Conservation (phyloP, 768 basidiomycete species). For the Lentinula sp. region DNA sequence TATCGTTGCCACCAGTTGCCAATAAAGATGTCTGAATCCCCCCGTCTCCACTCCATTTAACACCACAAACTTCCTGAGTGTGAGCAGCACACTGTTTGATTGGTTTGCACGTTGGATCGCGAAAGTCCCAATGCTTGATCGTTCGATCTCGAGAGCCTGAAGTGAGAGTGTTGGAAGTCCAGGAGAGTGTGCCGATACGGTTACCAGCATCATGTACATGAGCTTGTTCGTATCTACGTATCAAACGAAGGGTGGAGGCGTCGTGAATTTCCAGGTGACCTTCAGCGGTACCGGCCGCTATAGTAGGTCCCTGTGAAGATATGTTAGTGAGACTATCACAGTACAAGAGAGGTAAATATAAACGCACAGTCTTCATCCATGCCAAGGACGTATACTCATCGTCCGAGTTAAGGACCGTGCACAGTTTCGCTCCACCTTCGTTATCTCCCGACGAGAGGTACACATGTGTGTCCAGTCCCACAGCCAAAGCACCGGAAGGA, state of each 20-base stretch:
- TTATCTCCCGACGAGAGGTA: conserved; percentile 71
- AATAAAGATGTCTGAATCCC: conserved; percentile 36
- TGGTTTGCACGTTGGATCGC: conserved; percentile 42
- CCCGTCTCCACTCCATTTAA: conserved; percentile 59
- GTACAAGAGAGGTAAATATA: neutral
- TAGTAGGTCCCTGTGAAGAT: conserved; percentile 41
- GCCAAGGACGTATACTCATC: conserved; percentile 60
- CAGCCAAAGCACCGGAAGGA: conserved; percentile 63
- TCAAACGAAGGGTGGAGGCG: conserved; percentile 43
- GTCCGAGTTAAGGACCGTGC: conserved; percentile 42
- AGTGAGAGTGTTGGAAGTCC: conserved; percentile 61
- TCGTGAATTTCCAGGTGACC: conserved; percentile 72
- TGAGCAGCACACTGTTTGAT: conserved; percentile 44
- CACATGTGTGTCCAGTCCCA: conserved; percentile 63
- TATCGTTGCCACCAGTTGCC: conserved; percentile 75
- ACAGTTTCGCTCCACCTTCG: conserved; percentile 61
- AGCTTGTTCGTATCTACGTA: conserved; percentile 56
- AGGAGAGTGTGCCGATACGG: conserved; percentile 68
- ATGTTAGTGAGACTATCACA: neutral
- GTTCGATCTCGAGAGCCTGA: conserved; percentile 68
- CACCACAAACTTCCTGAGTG: conserved; percentile 69
- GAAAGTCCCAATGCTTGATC: conserved; percentile 67
- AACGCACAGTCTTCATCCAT: conserved; percentile 55
- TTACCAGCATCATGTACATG: conserved; percentile 30
- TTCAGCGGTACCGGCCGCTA: conserved; percentile 64